Evolutionary conservation across 2,329 filamentous ascomycete species (phyloP), one percentile per base, ranked within the genome.

Genomic region (Apiospora aurea): DNA sequence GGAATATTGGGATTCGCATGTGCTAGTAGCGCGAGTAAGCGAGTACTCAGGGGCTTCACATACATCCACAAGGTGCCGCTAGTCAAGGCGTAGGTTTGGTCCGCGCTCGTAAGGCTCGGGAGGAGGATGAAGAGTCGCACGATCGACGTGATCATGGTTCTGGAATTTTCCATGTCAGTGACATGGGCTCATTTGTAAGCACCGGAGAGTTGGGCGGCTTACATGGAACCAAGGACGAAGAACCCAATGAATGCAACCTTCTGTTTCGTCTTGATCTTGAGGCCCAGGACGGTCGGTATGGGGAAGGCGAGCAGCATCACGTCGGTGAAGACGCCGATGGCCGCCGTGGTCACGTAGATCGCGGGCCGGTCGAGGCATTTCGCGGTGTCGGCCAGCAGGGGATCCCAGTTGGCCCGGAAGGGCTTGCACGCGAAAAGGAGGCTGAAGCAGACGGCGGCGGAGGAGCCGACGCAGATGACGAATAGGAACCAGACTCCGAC

Each of bases 291-390:
- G 47, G 86, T 85, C 0, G 82, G 83, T 41, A 87, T 81, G 0
- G 86, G 86, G 2, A 88, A 75, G 0, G 81, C 74, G 67, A 86
- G 85, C 21, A 87, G 81, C 7, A 87, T 74, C 5, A 88, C 69
- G 74, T 88, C 85, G 10, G 85, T 85, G 21, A 82, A 71, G 66
- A 87, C 85, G 72, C 87, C 87, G 24, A 85, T 78, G 3, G 81
- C 82, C 0, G 85, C 85, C 18, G 86, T 87, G 47, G 83, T 81
- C 44, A 88, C 83, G 75, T 87, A 87, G 38, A 88, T 82, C 1
- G 82, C 78, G n/a, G 85, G 81, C 29, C 82, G 81, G 67, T 85
- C 79, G 57, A 88, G 79, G 71, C 86, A 88, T n/a, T 46, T 11
- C 16, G 67, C 77, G 72, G 73, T 85, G 73, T 64, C 78, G 53